Evolutionary conservation across 805 yeast genomes (phyloP).

Genomic region (Spathaspora sp.): DNA sequence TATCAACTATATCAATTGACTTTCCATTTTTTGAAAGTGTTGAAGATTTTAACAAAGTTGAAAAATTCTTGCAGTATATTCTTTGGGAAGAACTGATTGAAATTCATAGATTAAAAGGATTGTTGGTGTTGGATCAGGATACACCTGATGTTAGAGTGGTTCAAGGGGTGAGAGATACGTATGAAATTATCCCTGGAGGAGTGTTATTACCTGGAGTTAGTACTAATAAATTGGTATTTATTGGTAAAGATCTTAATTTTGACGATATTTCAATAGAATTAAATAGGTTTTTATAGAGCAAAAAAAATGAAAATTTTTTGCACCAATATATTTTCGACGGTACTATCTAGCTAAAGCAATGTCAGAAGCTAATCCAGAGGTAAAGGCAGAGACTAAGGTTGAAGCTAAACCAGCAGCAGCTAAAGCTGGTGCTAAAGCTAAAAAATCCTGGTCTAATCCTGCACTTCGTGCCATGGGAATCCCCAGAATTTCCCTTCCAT

Average conservation of each 20-base stretch:
- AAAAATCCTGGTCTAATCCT: slow-evolving; percentile 62
- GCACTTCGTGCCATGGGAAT: slow-evolving; percentile 85
- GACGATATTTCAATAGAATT: slow-evolving; percentile 32
- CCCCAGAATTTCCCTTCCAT: slow-evolving; percentile 72
- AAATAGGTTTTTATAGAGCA: not conserved
- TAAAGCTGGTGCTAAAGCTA: slow-evolving; percentile 8
- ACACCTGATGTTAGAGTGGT: slow-evolving; percentile 49
- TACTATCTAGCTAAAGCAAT: not conserved
- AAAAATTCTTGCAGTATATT: slow-evolving; percentile 61
- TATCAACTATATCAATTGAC: slow-evolving; percentile 36
- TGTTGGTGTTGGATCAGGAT: slow-evolving; percentile 41
- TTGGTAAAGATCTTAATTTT: slow-evolving; percentile 60
- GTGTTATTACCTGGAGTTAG: slow-evolving; percentile 31
- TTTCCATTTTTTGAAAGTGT: slow-evolving; percentile 34
- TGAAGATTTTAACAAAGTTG: slow-evolving; percentile 45
- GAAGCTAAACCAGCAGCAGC: slow-evolving; percentile 2
- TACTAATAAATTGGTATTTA: slow-evolving; percentile 62
- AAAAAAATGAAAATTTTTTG: not conserved
- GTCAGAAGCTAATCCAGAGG: not conserved
- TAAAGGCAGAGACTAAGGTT: not conserved
- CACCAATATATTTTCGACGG: not conserved
- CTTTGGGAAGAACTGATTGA: slow-evolving; percentile 74
- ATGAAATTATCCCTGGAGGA: slow-evolving; percentile 62
- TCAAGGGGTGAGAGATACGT: slow-evolving; percentile 92
- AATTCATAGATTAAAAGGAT: slow-evolving; percentile 80